Evolutionary conservation across 2,329 filamentous ascomycete species (phyloP).

Genomic region (Juglanconis oblonga): DNA sequence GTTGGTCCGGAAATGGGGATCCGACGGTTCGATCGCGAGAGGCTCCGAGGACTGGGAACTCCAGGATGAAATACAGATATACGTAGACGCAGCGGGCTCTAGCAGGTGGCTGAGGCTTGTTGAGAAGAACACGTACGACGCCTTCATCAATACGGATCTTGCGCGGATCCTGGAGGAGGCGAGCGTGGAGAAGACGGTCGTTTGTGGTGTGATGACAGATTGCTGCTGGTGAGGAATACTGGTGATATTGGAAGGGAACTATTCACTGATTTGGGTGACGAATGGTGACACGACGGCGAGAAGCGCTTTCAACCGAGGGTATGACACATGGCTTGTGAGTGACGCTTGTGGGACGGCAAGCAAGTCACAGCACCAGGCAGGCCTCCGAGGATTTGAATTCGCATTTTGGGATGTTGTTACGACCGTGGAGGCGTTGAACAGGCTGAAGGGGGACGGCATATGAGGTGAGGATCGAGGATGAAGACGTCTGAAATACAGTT

Average conservation of each 20-base stretch:
- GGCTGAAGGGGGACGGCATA: neutral
- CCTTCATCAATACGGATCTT: slow-evolving; percentile 34
- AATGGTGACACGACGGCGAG: slow-evolving; percentile 33
- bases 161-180: slow-evolving; percentile 24
- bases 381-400: slow-evolving; percentile 30
- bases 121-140: slow-evolving; percentile 39
- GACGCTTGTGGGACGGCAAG: slow-evolving; percentile 36
- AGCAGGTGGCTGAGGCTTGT: slow-evolving; percentile 20
- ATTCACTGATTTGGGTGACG: neutral
- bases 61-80: slow-evolving; percentile 23
- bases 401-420: slow-evolving; percentile 28
- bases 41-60: slow-evolving; percentile 31
- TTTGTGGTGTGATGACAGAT: slow-evolving; percentile 41
- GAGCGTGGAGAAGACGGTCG: slow-evolving; percentile 30
- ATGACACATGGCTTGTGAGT: slow-evolving; percentile 37
- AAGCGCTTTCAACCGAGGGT: slow-evolving; percentile 37
- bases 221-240: slow-evolving; percentile 29
- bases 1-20: slow-evolving; percentile 37
- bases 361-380: slow-evolving; percentile 30
- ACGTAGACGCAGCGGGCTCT: slow-evolving; percentile 12
- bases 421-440: neutral
- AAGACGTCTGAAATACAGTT: neutral
- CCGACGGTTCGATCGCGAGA: slow-evolving; percentile 28
- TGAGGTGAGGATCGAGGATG: neutral
- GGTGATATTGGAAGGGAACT: no score